Base-by-base conservation (phyloP, 768 basidiomycete species). In the Mycena pura region DNA sequence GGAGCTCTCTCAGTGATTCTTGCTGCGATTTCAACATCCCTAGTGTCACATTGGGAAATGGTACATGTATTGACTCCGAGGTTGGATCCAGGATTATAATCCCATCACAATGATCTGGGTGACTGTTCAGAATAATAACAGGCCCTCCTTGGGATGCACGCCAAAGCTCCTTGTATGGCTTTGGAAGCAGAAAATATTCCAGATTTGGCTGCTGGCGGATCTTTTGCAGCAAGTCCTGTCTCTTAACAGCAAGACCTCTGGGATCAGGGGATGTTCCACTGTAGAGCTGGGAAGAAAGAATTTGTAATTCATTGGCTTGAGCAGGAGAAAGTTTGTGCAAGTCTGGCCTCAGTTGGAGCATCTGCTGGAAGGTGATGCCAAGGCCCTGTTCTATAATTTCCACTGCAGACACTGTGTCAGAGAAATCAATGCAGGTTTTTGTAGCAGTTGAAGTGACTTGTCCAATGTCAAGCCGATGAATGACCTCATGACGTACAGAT, bases 141-240 rank as follows among this genome's bases (percentile, higher is more conserved):
- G n/a, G n/a, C n/a, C n/a, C n/a, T n/a, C n/a, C n/a, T n/a, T n/a
- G n/a, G n/a, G n/a, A n/a, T n/a, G n/a, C 67, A 24, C 31, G n/a
- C 17, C 24, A 45, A 9, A 65, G 48, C 14, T 56, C 34, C 6
- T 27, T 22, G 32, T 61, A 62, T 8, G 46, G 40, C 1, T 29
- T 21, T 24, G 57, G 59, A 8, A 39, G 28, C 11, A 65, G 43
- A 29, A 65, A 67, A 15, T 52, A 32, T 28, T 65, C 43, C 28
- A 67, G 57, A 25, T 50, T 46, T 15, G 47, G 39, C 15, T 19
- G 36, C 21, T 24, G 29, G 25, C 65, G 65, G 49, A 65, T 65
- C 40, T 60, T 54, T 24, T 41, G 19, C n/a, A 65, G 29, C 17
- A 57, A 28, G 6, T 64, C 29, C 14, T 57, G 8, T 45, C 64